Conservation (phyloP, 768 basidiomycete genomes). For the Boletus edulis region DNA sequence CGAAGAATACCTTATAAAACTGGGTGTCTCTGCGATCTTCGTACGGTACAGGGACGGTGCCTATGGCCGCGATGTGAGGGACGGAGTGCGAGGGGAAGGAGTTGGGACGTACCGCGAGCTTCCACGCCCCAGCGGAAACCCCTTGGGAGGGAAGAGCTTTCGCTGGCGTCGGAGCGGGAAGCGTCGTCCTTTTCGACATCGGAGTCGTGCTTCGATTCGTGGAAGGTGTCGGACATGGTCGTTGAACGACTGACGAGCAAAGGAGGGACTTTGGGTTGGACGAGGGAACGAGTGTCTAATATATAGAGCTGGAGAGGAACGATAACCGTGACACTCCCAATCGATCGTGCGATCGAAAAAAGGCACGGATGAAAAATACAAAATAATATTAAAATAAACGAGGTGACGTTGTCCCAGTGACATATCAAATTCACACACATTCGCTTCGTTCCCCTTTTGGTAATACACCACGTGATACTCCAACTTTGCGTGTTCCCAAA, state of each 20-base stretch:
- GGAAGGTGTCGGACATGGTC: constrained; percentile 22
- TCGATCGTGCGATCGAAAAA: background rate
- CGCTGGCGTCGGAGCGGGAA: constrained; percentile 12
- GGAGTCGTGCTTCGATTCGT: constrained; percentile 20
- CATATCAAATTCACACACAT: constrained; percentile 2
- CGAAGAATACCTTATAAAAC: constrained; percentile 63
- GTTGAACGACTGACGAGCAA: background rate
- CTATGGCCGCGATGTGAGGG: constrained; percentile 20
- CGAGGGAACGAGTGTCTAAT: constrained; percentile 5
- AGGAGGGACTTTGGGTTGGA: constrained; percentile 3
- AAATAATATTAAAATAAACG: background rate
- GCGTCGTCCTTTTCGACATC: constrained; percentile 31
- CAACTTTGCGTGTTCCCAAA: background rate
- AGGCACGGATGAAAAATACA: background rate
- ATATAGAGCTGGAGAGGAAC: constrained; percentile 3
- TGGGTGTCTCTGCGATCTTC: constrained; percentile 55
- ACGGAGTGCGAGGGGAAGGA: fast-evolving
- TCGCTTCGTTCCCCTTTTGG: background rate
- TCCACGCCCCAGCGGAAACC: constrained; percentile 34
- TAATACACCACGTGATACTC: constrained; percentile 15
- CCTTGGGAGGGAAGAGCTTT: background rate
- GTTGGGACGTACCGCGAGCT: constrained; percentile 22
- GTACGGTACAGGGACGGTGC: constrained; percentile 51
- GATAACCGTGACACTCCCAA: constrained; percentile 1
- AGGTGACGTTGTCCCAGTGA: constrained; percentile 3